Evolutionary conservation across 345 rosid genomes (phyloP).

Genomic region (Erucastrum elatum): DNA sequence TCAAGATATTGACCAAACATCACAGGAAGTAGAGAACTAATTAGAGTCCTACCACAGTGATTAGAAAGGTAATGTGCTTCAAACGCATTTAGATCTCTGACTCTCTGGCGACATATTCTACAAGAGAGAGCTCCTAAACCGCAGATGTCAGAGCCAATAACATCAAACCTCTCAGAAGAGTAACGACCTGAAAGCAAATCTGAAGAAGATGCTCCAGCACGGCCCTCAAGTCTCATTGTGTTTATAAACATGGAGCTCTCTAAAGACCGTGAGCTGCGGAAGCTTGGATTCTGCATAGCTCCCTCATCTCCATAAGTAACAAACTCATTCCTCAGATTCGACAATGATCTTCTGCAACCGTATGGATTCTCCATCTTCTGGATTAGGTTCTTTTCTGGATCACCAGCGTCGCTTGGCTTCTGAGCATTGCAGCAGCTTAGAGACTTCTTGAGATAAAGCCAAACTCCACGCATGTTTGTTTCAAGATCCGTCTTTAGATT

Average conservation of each 20-base stretch:
- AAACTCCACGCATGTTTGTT: slow-evolving; percentile 43
- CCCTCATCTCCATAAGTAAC: slow-evolving; percentile 33
- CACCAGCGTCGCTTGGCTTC: slow-evolving; percentile 36
- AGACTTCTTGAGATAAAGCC: slow-evolving; percentile 53
- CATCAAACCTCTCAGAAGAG: slow-evolving; percentile 34
- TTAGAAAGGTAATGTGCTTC: slow-evolving; percentile 57
- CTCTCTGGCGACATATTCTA: slow-evolving; percentile 51
- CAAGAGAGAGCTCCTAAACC: slow-evolving; percentile 42
- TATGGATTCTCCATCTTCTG: slow-evolving; percentile 14
- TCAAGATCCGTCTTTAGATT: slow-evolving; percentile 22
- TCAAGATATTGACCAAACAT: neutral
- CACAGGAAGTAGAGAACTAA: neutral
- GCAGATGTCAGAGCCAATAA: slow-evolving; percentile 28
- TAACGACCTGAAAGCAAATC: slow-evolving; percentile 10
- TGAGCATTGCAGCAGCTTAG: slow-evolving; percentile 45
- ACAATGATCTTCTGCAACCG: slow-evolving; percentile 46
- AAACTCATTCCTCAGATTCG: slow-evolving; percentile 45
- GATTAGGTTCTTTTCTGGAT: slow-evolving; percentile 33
- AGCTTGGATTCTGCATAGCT: slow-evolving; percentile 39
- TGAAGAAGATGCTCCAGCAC: slow-evolving; percentile 35
- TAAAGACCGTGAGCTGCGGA: slow-evolving; percentile 53
- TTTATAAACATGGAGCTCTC: slow-evolving; percentile 44
- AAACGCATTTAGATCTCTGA: slow-evolving; percentile 47
- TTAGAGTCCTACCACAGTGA: slow-evolving; percentile 56
- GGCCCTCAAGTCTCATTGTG: slow-evolving; percentile 39